Evolutionary conservation across 1,284 basidiomycete species (phyloP).

Genomic region (Naganishia albida): DNA sequence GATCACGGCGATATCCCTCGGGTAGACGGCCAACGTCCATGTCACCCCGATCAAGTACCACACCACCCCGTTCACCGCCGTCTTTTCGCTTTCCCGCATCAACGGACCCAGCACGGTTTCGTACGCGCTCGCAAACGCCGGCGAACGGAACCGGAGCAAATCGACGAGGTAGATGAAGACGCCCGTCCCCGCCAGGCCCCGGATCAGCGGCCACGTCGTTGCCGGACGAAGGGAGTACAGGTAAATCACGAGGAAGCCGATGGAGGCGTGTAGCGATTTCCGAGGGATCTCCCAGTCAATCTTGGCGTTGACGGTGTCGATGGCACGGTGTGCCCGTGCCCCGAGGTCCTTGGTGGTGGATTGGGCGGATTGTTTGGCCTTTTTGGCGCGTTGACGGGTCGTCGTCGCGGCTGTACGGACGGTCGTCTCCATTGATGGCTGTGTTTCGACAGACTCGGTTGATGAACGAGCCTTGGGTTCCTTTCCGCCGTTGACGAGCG

Average conservation of each 20-base stretch:
- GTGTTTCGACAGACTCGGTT: conserved; percentile 2
- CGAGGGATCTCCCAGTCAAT: conserved; percentile 78
- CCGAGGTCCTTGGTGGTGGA: neutral
- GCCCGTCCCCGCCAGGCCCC: conserved; percentile 67
- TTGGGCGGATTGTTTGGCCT: conserved; percentile 4
- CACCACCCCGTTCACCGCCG: conserved; percentile 81
- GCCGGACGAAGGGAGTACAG: conserved; percentile 59
- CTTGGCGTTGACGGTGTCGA: conserved; percentile 17
- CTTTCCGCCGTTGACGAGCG: conserved; percentile 8
- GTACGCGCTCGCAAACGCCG: conserved; percentile 71
- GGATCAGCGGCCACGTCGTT: conserved; percentile 60
- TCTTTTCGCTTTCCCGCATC: conserved; percentile 91
- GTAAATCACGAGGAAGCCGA: conserved; percentile 81
- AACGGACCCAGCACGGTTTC: conserved; percentile 79
- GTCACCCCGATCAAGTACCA: conserved; percentile 95
- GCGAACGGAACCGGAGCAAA: conserved; percentile 70
- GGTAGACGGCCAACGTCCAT: conserved; percentile 74
- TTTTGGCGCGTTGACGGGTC: conserved; percentile 8
- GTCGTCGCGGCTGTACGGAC: neutral
- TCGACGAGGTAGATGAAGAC: conserved; percentile 74
- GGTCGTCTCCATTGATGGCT: conserved; percentile 10
- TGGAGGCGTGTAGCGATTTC: conserved; percentile 85
- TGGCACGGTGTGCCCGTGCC: neutral
- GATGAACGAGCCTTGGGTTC: conserved; percentile 15
- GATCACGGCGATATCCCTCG: conserved; percentile 82